Evolutionary conservation across 768 basidiomycete species (phyloP), one percentile per base, ranked within the genome.

Genomic region (Russula sp.): DNA sequence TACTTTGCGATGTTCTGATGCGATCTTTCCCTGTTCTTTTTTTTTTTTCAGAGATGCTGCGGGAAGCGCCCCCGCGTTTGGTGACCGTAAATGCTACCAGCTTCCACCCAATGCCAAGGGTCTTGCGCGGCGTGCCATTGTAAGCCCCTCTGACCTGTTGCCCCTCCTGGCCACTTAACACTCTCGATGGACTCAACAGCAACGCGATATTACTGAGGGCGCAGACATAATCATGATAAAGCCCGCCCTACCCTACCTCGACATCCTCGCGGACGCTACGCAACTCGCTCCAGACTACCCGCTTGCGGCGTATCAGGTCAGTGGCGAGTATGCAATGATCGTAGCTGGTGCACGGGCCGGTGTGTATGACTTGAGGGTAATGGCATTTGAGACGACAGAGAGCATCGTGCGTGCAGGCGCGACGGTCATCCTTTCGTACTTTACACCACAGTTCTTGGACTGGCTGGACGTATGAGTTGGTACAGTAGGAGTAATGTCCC

Each of bases 221-320:
- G 97, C 97, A 18, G 97, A 99, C 71, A 91, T 99, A 69, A 85
- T 99, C 72, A 98, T 99, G 95, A 93, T 99, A 71, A 99, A 99
- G 72, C 97, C 97, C 20, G 82, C 93, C 0, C 74, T 98, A 63
- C 95, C 97, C 0, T 98, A 98, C 76, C 90, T 98, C 54, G 97
- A 99, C 75, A 87, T 98, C 74, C 89, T 99, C 67, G 82, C 89
- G 36, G 93, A 97, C 69, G 93, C 92, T 16, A 83, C 86, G 4
- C 75, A 85, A 66, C 80, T 97, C 46, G 86, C 90, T 6, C 83
- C 84, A 0, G 86, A 96, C 70, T 88, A 91, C 69, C 96, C 96
- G 2, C 79, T 97, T n/a, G 97, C 97, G 0, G 93, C 90, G 69
- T 99, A 98, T 73, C 91, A 95, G 75, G 97, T 99, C 53, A 94